Evolutionary conservation across 116 monocot genomes (phyloP).

Genomic region (Papilionanthe hybrid): DNA sequence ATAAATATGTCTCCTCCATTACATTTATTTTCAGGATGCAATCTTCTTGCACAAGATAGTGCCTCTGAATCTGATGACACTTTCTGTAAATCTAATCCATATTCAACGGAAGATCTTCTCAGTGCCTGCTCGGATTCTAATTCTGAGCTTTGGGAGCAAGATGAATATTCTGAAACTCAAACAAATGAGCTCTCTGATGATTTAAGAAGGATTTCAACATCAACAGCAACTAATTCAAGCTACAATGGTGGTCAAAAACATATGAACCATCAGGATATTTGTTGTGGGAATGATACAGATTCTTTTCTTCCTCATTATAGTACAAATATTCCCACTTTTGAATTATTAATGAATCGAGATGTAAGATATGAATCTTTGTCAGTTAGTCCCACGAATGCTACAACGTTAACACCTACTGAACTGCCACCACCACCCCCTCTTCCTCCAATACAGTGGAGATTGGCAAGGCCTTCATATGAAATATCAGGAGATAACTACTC

Average conservation of each 20-base stretch:
- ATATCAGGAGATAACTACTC: slow-evolving; percentile 27
- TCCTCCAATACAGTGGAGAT: slow-evolving; percentile 79
- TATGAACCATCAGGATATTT: slow-evolving; percentile 20
- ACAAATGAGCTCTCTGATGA: slow-evolving; percentile 27
- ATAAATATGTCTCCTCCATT: slow-evolving; percentile 71
- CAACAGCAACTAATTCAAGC: slow-evolving; percentile 32
- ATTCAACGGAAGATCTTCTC: slow-evolving; percentile 61
- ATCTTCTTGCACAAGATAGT: slow-evolving; percentile 25
- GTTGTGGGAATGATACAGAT: slow-evolving; percentile 15
- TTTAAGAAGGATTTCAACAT: slow-evolving; percentile 32
- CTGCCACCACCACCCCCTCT: slow-evolving; percentile 70
- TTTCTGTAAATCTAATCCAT: slow-evolving; percentile 63
- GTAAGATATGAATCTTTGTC: slow-evolving; percentile 12
- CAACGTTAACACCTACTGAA: slow-evolving; percentile 27
- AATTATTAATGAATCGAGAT: slow-evolving; percentile 8
- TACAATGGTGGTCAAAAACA: slow-evolving; percentile 26
- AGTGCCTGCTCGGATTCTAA: slow-evolving; percentile 63
- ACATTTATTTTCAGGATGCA: slow-evolving; percentile 49
- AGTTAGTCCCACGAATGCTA: slow-evolving; percentile 13
- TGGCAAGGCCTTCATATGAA: slow-evolving; percentile 17
- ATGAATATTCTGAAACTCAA: slow-evolving; percentile 23
- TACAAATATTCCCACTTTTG: slow-evolving; percentile 37
- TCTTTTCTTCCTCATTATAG: slow-evolving; percentile 30
- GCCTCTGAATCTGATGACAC: slow-evolving; percentile 89
- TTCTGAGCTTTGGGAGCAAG: slow-evolving; percentile 78